Evolutionary conservation across 352 stramenopile species (phyloP), one percentile per base, ranked within the genome.

Genomic region (Stramenopiles sp.): DNA sequence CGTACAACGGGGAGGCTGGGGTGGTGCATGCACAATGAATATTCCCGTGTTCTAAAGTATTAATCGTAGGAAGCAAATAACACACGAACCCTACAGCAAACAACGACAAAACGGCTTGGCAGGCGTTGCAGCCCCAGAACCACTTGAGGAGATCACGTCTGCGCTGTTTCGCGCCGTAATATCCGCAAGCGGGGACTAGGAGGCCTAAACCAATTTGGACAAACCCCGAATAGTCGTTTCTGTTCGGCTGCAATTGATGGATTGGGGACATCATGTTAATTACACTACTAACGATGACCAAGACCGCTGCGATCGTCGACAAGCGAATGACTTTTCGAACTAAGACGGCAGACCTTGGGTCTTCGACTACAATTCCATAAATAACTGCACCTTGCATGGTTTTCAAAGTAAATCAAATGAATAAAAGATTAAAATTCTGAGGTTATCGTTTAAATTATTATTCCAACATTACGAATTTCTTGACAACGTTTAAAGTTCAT

Each of bases 301-400:
- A 63, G 25, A 63, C 25, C 43, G 12, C 43, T 25, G 25, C 25
- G 25, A 63, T 25, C 12, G 25, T 63, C 12, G 43, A 63, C 25
- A 63, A 63, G 25, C 25, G 12, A 18, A 63, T 18, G 12, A 63
- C 43, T 18, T 25, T 12, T 12, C 43, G 43, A 18, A 63, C 43
- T 63, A 63, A 63, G 12, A 63, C 25, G 12, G 43, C 43, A 18
- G 43, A 12, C 25, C 43, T 63, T 63, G 43, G 43, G 25, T 63
- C 43, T 63, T 63, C 43, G 12, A 63, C 43, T 63, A 63, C 43
- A 25, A 63, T 63, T 63, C 43, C 43, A 63, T 63, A 63, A 18
- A 63, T 25, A 25, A 63, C 43, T 25, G 43, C 43, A n/a, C n/a
- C n/a, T n/a, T n/a, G n/a, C n/a, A n/a, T n/a, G n/a, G n/a, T n/a